phyloP scores from a whole-genome alignment of 768 basidiomycete genomes.

The Leucocoprinus leucothites region DNA sequence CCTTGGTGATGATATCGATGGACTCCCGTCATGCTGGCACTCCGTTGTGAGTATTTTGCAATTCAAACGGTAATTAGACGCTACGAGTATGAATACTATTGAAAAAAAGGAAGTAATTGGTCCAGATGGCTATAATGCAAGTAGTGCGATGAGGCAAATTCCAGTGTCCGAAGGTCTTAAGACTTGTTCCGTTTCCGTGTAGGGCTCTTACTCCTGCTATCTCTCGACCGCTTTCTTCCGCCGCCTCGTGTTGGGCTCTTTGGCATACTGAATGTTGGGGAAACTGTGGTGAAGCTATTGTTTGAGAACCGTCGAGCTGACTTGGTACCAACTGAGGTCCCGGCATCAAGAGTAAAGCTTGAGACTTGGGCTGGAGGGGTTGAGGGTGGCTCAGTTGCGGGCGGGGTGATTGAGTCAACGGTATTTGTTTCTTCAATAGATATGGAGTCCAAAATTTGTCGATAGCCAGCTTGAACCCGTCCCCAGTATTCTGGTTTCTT shows the following conservation, averaged over 20 bases:
- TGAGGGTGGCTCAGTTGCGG: constrained; percentile 32
- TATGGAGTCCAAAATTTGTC: constrained; percentile 30
- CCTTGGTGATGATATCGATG: no score
- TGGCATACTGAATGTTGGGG: constrained; percentile 18
- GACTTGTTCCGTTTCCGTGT: constrained; percentile 2
- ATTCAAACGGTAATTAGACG: no score
- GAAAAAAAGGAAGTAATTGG: no score
- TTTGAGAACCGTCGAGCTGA: constrained; percentile 27
- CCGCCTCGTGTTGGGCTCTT: constrained; percentile 3
- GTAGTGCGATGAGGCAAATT: background rate
- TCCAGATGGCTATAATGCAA: no score
- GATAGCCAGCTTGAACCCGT: constrained; percentile 68
- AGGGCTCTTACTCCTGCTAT: constrained; percentile 1
- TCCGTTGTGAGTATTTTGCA: no score
- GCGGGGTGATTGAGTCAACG: constrained; percentile 25
- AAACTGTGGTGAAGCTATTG: constrained; percentile 48
- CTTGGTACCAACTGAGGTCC: background rate
- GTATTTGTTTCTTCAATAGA: background rate
- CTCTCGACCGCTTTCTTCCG: constrained; percentile 5
- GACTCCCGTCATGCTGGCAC: no score
- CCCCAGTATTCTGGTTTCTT: constrained; percentile 56
- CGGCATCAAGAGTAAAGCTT: constrained; percentile 25
- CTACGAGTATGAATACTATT: no score
- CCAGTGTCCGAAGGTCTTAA: background rate
- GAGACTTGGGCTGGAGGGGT: constrained; percentile 31